Percentiles rank a stretch among this genome's conserved stretches.
Conservation (phyloP, 768 basidiomycete genomes). For the Boletus reticuloceps region DNA sequence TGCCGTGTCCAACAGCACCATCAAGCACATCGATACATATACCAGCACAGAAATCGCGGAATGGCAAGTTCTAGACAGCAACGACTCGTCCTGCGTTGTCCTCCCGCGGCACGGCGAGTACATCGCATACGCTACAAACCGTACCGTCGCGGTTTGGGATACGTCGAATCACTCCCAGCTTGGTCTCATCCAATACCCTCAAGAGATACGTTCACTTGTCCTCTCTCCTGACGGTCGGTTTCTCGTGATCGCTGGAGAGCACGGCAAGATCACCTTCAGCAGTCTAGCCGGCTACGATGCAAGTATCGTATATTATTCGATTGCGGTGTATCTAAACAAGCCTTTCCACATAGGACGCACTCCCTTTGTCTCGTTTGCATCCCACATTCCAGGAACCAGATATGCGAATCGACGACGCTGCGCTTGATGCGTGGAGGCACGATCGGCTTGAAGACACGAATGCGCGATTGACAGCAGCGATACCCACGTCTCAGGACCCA, state of each 20-base stretch:
- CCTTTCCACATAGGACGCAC: background rate
- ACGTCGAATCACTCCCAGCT: background rate
- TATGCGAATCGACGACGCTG: background rate
- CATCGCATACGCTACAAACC: background rate
- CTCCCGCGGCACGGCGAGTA: background rate
- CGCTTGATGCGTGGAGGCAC: background rate
- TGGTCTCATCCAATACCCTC: background rate
- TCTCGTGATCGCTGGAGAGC: background rate
- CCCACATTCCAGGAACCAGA: background rate
- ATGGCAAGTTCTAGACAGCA: background rate
- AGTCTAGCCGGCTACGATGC: background rate
- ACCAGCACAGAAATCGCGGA: slow-evolving; percentile 3
- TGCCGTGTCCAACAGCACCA: background rate
- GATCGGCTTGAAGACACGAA: background rate
- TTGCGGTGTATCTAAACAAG: background rate
- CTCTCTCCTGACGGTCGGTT: background rate
- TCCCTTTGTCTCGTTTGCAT: background rate
- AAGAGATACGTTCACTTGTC: background rate
- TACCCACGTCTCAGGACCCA: background rate
- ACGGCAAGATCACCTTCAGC: background rate
- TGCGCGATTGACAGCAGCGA: background rate
- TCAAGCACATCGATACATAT: background rate
- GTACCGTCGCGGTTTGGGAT: slow-evolving; percentile 1
- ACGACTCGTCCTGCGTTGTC: background rate
- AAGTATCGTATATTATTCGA: background rate